Base-by-base conservation (phyloP, 192 early-diverging fungal genomes). In the Podila horticola region DNA sequence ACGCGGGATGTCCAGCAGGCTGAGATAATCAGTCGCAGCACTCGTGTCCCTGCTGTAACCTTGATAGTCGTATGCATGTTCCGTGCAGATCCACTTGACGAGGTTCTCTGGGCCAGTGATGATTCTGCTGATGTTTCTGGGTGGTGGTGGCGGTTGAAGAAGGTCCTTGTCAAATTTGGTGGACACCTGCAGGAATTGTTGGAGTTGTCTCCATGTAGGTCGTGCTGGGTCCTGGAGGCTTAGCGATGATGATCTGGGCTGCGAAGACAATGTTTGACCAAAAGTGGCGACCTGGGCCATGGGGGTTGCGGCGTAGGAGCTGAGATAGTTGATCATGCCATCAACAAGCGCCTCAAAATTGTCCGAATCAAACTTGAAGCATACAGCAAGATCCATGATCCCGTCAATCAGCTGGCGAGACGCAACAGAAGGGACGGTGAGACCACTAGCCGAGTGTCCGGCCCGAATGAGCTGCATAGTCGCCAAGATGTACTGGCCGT, bases 401-500 rank as follows among this genome's bases (percentile, higher is more conserved):
- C 52, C 52, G 52, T 55, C 52, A 26, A 55, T 26, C 0, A 55
- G 52, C 24, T 55, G 52, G 12, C 52, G 52, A 26, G 52, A 55
- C 4, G 22, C 52, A 20, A 55, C 22, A 26, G 52, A 55, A 10
- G 52, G 52, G 52, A 55, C 24, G 52, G 52, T 26, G 52, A 55
- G 52, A 22, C 22, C 52, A 26, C 24, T 11, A 55, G 52, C 52
- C 12, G 52, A 55, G 24, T 55, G 3, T 9, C 52, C 52, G 11
- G 5, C 52, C 24, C 24, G n/a, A 22, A 55, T 55, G 22, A 55
- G 20, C 24, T 22, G 20, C 52, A 55, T 55, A 26, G 17, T 55
- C 52, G 52, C 52, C 52, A 55, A 55, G n/a, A 55, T 55, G 22
- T 55, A 55, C n/a, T 11, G 52, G 2, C 52, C 52, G 52, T 55